A percentile compares a stretch with the other conserved stretches of the same genome.
Evolutionary conservation across 768 basidiomycete genomes (phyloP).

Genomic region (Termitomyces sp.): DNA sequence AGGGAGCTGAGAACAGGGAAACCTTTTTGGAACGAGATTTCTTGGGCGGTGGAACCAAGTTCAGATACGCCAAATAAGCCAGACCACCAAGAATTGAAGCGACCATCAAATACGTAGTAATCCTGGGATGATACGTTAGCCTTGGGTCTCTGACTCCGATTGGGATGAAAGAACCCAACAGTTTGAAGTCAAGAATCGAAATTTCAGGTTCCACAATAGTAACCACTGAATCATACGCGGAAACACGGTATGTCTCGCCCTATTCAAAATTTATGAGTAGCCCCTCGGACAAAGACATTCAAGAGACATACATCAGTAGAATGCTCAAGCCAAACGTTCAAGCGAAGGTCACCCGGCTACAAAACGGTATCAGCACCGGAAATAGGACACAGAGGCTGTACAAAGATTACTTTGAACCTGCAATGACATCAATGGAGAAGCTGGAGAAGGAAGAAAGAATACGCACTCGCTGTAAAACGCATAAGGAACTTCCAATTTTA

Average conservation of each 20-base stretch:
- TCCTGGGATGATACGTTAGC: slow-evolving; percentile 23
- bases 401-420: slow-evolving; percentile 57
- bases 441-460: neutral
- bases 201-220: slow-evolving; percentile 77
- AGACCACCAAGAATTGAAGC: slow-evolving; percentile 58
- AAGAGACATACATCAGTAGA: slow-evolving; percentile 47
- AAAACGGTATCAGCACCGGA: slow-evolving; percentile 6
- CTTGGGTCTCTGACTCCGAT: neutral
- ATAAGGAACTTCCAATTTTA: slow-evolving; percentile 67
- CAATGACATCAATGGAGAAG: slow-evolving; percentile 10
- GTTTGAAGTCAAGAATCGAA: slow-evolving; percentile 75
- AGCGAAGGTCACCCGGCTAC: slow-evolving; percentile 72
- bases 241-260: slow-evolving; percentile 57
- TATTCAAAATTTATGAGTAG: slow-evolving; percentile 20
- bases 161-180: slow-evolving; percentile 43
- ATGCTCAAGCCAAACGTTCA: slow-evolving; percentile 78
- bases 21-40: slow-evolving; percentile 48
- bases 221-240: slow-evolving; percentile 73
- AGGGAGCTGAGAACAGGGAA: slow-evolving; percentile 27
- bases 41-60: slow-evolving; percentile 64
- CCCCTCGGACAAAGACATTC: neutral
- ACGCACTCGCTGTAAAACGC: slow-evolving; percentile 81
- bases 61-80: slow-evolving; percentile 60
- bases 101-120: slow-evolving; percentile 73
- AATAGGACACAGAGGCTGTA: neutral